Conservation (phyloP, 106 monocot genomes). For the Platanthera guangdongensis region DNA sequence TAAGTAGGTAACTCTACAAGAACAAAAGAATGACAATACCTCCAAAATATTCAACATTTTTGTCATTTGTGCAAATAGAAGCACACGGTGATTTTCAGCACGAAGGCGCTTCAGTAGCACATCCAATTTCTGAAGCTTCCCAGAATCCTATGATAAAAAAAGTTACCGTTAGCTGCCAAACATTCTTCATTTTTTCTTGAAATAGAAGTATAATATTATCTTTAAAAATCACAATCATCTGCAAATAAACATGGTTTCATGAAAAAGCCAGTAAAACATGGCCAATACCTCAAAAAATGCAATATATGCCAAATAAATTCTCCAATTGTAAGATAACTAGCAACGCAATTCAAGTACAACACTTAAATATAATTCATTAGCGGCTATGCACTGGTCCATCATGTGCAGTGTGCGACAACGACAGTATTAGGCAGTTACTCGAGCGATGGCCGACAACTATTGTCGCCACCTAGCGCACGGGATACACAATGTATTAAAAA, state of each 20-base stretch:
- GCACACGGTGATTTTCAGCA: slow-evolving; percentile 87
- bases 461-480: too few relatives aligned
- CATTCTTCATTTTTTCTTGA: not conserved
- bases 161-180: not conserved
- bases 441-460: too few relatives aligned
- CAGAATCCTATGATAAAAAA: slow-evolving; percentile 66
- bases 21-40: slow-evolving; percentile 44
- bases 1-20: not conserved
- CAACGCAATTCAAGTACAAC: not conserved
- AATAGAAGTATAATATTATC: not conserved
- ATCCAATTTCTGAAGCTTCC: slow-evolving; percentile 92
- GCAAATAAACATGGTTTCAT: not conserved
- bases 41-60: slow-evolving; percentile 98
- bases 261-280: not conserved
- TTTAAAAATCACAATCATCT: not conserved
- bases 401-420: too few relatives aligned
- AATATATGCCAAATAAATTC: not conserved
- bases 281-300: not conserved
- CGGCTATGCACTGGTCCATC: too few relatives aligned
- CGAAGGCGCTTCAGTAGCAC: slow-evolving; percentile 77
- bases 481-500: too few relatives aligned
- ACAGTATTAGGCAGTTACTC: too few relatives aligned
- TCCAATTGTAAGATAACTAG: not conserved
- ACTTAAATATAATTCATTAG: not conserved
- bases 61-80: slow-evolving; percentile 99